Evolutionary conservation across 352 stramenopile species (phyloP), one percentile per base, ranked within the genome.

Genomic region (Pythium angustatum): DNA sequence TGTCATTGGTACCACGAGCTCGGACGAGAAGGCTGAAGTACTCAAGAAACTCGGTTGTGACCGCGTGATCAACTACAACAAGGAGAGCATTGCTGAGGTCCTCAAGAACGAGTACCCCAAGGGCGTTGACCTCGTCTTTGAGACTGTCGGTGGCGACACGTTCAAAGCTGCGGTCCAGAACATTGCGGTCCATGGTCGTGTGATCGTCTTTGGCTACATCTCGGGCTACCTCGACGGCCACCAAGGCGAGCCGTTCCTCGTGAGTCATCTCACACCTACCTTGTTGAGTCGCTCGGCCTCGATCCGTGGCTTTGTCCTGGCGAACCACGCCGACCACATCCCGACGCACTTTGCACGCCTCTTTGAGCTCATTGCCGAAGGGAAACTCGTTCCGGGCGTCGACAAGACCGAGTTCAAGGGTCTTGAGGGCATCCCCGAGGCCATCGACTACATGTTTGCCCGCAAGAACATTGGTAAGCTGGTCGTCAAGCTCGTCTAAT

Each of bases 401-500:
- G 76, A 79, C 58, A 58, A 66, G 14, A 76, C 70, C 44, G 68
- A 69, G 58, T 81, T 85, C 28, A 74, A 73, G 40, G 58, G 68
- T 3, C 83, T 91, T 24, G 66, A 85, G 40, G 73, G 77, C 52
- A 66, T 93, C 14, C 38, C 71, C 0, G 73, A 76, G 19, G 86
- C 76, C 47, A 87, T 93, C 62, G 76, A 76, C 40, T 48, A 79
- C 64, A 77, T 86, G 45, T 83, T 82, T 68, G 62, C 70, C 43
- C 79, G 83, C 64, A 82, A 89, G 56, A 90, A 88, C 47, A 91
- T 89, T 48, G 86, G 84, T 62, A 95, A 95, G 72, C 71, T 95
- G 50, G 74, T 92, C 40, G 81, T 94, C 44, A 47, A 75, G 5
- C 45, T 75, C 48, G n/a, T n/a, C n/a, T n/a, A n/a, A n/a, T n/a